Evolutionary conservation across 2,329 filamentous ascomycete genomes (phyloP).

Genomic region (Neocatenulostroma microsporum): DNA sequence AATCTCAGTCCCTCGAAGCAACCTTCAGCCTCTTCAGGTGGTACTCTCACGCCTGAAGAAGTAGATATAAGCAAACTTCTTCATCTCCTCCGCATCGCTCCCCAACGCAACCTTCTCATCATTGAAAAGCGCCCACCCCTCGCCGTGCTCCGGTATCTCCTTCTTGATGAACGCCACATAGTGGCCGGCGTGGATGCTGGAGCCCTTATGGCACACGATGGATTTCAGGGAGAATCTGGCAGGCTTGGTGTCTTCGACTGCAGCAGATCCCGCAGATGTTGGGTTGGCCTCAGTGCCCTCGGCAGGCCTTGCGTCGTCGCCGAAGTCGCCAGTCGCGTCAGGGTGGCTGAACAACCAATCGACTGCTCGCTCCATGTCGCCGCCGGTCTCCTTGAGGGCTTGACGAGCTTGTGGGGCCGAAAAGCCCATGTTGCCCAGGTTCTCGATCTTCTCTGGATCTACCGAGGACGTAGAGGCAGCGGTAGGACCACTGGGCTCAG

Average conservation of each 20-base stretch:
- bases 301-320: conserved; percentile 32
- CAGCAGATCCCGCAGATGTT: conserved; percentile 23
- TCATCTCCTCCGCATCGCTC: conserved; percentile 93
- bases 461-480: conserved; percentile 31
- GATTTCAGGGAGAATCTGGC: conserved; percentile 79
- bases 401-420: conserved; percentile 72
- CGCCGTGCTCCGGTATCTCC: conserved; percentile 21
- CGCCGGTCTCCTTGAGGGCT: conserved; percentile 77
- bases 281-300: conserved; percentile 29
- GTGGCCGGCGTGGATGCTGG: conserved; percentile 91
- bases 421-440: conserved; percentile 84
- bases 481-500: conserved; percentile 43
- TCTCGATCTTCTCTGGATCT: conserved; percentile 67
- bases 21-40: no score
- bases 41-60: conserved; percentile 61
- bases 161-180: conserved; percentile 86
- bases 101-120: conserved; percentile 91
- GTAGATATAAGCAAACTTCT: conserved; percentile 97
- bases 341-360: conserved; percentile 97
- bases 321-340: conserved; percentile 64
- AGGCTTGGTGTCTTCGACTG: conserved; percentile 41
- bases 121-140: conserved; percentile 89
- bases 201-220: conserved; percentile 95
- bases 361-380: conserved; percentile 84
- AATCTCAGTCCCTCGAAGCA: no score